Evolutionary conservation across 768 basidiomycete species (phyloP), one percentile per base, ranked within the genome.

Genomic region (Phylloporus sp.): DNA sequence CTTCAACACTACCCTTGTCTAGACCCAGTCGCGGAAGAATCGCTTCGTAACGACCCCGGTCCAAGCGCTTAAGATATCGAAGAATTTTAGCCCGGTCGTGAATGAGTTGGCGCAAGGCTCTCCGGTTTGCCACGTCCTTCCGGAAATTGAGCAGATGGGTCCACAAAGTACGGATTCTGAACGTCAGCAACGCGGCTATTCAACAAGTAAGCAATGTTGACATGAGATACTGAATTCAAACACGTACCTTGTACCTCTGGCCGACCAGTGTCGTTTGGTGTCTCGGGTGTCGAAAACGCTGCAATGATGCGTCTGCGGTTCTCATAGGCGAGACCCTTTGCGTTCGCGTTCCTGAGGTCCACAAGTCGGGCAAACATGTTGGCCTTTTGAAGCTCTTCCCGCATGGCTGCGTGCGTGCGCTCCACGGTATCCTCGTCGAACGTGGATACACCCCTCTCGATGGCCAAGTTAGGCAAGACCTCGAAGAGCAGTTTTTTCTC

Each of bases 301-400:
- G 72, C 71, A 26, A 97, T 76, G 54, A 94, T 86, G 55, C 92
- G 77, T 63, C 82, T 75, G 53, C 88, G 76, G 67, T 97, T 97
- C 71, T 93, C 91, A 61, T 79, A 90, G 45, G 89, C 82, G 55
- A 97, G 84, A n/a, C 91, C 92, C 27, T 71, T 75, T 26, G 91
- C 88, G 59, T 88, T 90, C 16, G 95, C 88, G 63, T 98, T 97
- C 56, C 86, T 75, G 60, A 98, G 70, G 71, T 97, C 93, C 20
- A 93, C 70, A 27, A 92, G 70, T 58, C 79, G 77, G 38, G 86
- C 84, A 50, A 97, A 77, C 60, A 70, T 64, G 54, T 72, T 77
- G 6, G 78, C 74, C 61, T 84, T 85, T 50, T 54, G 52, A 27
- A 73, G 43, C 59, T 81, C 76, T 35, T 59, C 62, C 40, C 62